phyloP scores from a whole-genome alignment of 257 asterid genomes.

The Pogostemon cablin region DNA sequence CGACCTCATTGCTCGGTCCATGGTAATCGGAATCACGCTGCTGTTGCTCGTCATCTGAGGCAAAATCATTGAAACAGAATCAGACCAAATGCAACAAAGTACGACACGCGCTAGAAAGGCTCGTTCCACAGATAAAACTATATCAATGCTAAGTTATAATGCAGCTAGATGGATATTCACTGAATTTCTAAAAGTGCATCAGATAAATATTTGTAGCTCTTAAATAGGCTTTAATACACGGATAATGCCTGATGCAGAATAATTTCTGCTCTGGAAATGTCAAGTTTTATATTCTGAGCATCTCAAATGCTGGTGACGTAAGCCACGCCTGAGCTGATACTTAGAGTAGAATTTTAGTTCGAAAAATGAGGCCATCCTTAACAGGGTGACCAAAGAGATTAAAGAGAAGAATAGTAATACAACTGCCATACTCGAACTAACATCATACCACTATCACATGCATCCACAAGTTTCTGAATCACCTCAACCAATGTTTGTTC shows the following conservation, averaged over 20 bases:
- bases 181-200: too few relatives aligned
- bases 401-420: constrained; percentile 9
- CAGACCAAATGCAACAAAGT: neutral
- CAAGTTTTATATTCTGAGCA: neutral
- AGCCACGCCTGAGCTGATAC: neutral
- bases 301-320: neutral
- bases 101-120: neutral
- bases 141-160: neutral
- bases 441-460: constrained; percentile 69
- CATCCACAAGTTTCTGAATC: constrained; percentile 80
- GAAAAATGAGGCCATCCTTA: neutral
- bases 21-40: constrained; percentile 34
- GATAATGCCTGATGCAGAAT: neutral
- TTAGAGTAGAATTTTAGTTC: too few relatives aligned
- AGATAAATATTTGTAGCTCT: too few relatives aligned
- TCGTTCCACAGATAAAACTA: neutral
- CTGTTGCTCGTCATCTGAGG: constrained; percentile 57
- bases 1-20: constrained; percentile 39
- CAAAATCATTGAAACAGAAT: constrained; percentile 25
- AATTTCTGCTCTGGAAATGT: neutral
- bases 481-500: constrained; percentile 78
- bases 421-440: constrained; percentile 12
- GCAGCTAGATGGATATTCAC: too few relatives aligned
- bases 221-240: too few relatives aligned
- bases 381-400: constrained; percentile 3